Conservation (phyloP, 2,329 filamentous ascomycete genomes). For the Paecilomyces sp. region DNA sequence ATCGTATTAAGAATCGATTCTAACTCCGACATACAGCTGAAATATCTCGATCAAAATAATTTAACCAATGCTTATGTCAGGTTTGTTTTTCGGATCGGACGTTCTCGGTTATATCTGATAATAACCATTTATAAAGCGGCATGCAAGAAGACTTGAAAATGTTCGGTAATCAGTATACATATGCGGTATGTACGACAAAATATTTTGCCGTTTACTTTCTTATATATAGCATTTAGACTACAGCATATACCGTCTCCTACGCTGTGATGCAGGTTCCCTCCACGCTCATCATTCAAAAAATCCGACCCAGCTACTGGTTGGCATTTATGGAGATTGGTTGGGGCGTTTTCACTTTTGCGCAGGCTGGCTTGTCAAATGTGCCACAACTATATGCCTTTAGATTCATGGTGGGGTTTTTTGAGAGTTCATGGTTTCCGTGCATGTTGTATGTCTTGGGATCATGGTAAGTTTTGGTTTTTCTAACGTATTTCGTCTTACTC, state of each 20-base stretch:
- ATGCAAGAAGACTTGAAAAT: slow-evolving; percentile 10
- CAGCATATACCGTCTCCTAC: slow-evolving; percentile 17
- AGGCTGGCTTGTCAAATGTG: slow-evolving; percentile 13
- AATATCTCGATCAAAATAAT: background rate
- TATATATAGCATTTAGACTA: background rate
- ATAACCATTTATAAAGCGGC: slow-evolving; percentile 1
- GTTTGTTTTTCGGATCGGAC: background rate
- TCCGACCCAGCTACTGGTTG: slow-evolving; percentile 24
- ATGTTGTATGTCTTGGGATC: slow-evolving; percentile 23
- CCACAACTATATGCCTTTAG: slow-evolving; percentile 24
- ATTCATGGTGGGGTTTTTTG: slow-evolving; percentile 26
- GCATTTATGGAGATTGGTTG: slow-evolving; percentile 22
- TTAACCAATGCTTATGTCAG: background rate
- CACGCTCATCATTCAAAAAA: slow-evolving; percentile 22
- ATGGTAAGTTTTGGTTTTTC: slow-evolving; percentile 14
- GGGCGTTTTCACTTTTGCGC: slow-evolving; percentile 20
- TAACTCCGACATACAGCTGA: background rate
- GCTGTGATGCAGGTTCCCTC: slow-evolving; percentile 19
- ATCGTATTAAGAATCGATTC: background rate
- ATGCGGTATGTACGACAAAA: background rate
- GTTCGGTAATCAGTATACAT: slow-evolving; percentile 10
- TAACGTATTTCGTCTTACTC: background rate
- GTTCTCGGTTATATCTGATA: background rate
- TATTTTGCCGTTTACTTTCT: background rate
- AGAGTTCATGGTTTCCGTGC: slow-evolving; percentile 20